These are phyloP conservation scores for Orbilia javanica DNA, from an alignment of 2,329 filamentous ascomycete species.

Conservation along the genomic window DNA sequence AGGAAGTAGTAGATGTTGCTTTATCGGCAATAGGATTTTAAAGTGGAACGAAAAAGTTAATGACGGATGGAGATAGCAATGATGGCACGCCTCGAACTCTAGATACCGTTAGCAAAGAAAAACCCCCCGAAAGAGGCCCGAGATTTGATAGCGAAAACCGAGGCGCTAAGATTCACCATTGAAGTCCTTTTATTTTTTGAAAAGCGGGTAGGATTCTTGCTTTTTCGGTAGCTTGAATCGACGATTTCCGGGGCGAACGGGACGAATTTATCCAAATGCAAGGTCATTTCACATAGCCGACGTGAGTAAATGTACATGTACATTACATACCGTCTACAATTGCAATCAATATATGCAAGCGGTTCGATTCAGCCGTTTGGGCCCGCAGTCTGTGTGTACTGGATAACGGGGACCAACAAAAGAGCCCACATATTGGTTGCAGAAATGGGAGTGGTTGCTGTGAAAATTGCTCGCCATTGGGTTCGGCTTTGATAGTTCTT, in stretches of 20 bases:
- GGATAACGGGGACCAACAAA: conserved; percentile 3
- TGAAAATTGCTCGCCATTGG: conserved; percentile 31
- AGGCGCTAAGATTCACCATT: conserved; percentile 22
- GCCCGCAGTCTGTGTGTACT: conserved; percentile 7
- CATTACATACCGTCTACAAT: conserved; percentile 30
- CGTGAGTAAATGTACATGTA: conserved; percentile 23
- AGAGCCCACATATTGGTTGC: conserved; percentile 20
- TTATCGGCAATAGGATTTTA: not conserved
- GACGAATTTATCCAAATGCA: conserved; percentile 55
- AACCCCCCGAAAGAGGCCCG: not conserved
- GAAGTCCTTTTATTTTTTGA: conserved; percentile 5
- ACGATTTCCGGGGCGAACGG: conserved; percentile 37
- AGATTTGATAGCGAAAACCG: conserved; percentile 9
- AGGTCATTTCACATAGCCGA: conserved; percentile 49
- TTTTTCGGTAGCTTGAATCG: conserved; percentile 9
- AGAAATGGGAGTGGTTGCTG: conserved; percentile 11
- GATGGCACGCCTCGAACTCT: not conserved
- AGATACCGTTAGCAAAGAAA: not conserved
- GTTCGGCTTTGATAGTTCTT: conserved; percentile 19
- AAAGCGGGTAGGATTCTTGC: not conserved
- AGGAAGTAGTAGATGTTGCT: conserved; percentile 11
- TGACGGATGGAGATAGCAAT: conserved; percentile 14
- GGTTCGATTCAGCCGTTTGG: conserved; percentile 47
- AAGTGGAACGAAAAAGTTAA: conserved; percentile 1
- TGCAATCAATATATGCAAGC: conserved; percentile 16